A percentile compares a stretch with the other conserved stretches of the same genome.
Evolutionary conservation across 352 stramenopile species (phyloP).

Genomic region (Phytopythium helicoides): DNA sequence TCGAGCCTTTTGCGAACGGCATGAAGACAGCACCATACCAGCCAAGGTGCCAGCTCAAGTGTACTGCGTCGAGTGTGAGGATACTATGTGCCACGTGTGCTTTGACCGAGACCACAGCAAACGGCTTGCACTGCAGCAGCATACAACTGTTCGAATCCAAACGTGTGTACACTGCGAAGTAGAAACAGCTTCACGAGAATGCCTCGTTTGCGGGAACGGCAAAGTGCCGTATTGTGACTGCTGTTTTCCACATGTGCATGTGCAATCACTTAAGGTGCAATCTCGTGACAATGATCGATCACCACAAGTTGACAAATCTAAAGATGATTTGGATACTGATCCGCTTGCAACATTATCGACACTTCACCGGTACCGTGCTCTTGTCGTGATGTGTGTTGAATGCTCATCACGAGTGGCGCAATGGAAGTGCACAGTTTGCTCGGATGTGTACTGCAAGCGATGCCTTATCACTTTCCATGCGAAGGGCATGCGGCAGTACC

Average conservation of each 20-base stretch:
- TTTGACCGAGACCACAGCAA: constrained; percentile 62
- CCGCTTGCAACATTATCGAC: neutral
- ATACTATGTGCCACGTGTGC: constrained; percentile 58
- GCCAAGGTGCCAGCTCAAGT: constrained; percentile 34
- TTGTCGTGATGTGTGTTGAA: constrained; percentile 70
- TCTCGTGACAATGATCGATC: neutral
- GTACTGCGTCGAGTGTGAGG: constrained; percentile 74
- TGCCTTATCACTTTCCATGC: constrained; percentile 53
- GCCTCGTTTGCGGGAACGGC: constrained; percentile 59
- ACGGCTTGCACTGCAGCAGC: constrained; percentile 40
- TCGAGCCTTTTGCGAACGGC: constrained; percentile 56
- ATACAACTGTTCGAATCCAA: constrained; percentile 32
- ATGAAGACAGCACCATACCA: constrained; percentile 38
- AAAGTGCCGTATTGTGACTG: constrained; percentile 64
- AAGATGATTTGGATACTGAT: neutral
- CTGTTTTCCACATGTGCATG: constrained; percentile 60
- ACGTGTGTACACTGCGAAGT: constrained; percentile 45
- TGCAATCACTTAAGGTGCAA: neutral
- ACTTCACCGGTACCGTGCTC: constrained; percentile 36
- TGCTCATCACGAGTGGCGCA: constrained; percentile 55
- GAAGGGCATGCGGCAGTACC: constrained; percentile 55
- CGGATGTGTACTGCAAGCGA: constrained; percentile 69
- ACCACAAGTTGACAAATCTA: neutral
- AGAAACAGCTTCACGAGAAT: constrained; percentile 67
- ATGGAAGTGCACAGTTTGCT: constrained; percentile 60